Evolutionary conservation across 495 filamentous ascomycete species (phyloP).

Genomic region (Penicillium egyptiacum): DNA sequence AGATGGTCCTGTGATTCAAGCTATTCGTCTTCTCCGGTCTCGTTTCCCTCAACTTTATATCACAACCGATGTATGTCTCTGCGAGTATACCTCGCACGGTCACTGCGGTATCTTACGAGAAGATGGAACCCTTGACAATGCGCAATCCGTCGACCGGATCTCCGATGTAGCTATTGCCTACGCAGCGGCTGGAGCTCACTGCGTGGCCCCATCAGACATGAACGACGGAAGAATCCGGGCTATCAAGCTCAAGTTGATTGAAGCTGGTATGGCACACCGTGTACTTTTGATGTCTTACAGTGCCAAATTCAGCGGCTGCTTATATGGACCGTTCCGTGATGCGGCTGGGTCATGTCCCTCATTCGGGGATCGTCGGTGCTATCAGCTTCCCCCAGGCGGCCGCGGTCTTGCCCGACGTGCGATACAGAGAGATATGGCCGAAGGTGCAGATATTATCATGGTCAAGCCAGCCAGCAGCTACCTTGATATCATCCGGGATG

Average conservation of each 20-base stretch:
- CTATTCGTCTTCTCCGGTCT: conserved; percentile 77
- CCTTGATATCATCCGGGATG: conserved; percentile 93
- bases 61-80: conserved; percentile 89
- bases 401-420: conserved; percentile 91
- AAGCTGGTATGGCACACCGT: conserved; percentile 84
- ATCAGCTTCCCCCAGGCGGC: conserved; percentile 90
- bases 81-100: conserved; percentile 98
- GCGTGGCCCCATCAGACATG: conserved; percentile 97
- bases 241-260: conserved; percentile 94
- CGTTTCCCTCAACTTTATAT: conserved; percentile 88
- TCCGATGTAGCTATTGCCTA: conserved; percentile 92
- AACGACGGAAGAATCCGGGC: conserved; percentile 95
- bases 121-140: conserved; percentile 90
- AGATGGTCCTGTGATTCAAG: conserved; percentile 82
- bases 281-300: conserved; percentile 94
- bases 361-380: conserved; percentile 94
- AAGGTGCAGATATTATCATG: conserved; percentile 98
- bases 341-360: conserved; percentile 89
- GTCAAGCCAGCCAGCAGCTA: conserved; percentile 95
- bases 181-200: conserved; percentile 90
- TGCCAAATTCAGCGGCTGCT: conserved; percentile 93
- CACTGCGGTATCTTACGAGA: conserved; percentile 94
- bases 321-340: conserved; percentile 97
- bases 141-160: conserved; percentile 86
- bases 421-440: conserved; percentile 82